Conservation (phyloP, 345 rosid genomes). For the Lepidium didymum region DNA sequence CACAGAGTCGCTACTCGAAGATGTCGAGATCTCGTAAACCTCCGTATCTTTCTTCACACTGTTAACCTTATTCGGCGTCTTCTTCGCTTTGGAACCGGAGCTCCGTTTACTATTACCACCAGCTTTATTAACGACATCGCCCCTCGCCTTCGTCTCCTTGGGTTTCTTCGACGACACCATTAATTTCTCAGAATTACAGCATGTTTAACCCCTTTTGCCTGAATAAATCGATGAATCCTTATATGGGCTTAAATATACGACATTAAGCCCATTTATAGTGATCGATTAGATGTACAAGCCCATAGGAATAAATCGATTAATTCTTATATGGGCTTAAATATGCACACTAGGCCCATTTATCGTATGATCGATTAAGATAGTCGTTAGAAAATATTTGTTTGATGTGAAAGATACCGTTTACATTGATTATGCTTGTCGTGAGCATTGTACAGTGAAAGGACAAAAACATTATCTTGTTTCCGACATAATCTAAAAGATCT, state of each 20-base stretch:
- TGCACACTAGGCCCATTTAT: too few relatives aligned
- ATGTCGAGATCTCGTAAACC: slow-evolving; percentile 23
- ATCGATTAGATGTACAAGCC: not conserved
- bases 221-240: not conserved
- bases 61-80: not conserved
- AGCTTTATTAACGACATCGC: slow-evolving; percentile 7
- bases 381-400: too few relatives aligned
- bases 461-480: slow-evolving; percentile 6
- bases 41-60: slow-evolving; percentile 3
- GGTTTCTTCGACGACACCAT: slow-evolving; percentile 35
- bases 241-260: not conserved
- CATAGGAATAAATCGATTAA: not conserved
- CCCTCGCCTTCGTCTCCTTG: slow-evolving; percentile 18
- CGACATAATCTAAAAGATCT: not conserved
- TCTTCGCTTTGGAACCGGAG: slow-evolving; percentile 7
- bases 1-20: slow-evolving; percentile 17
- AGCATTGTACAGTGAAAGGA: too few relatives aligned
- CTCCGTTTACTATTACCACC: not conserved
- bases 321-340: too few relatives aligned
- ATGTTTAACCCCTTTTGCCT: not conserved
- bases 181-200: not conserved
- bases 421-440: too few relatives aligned
- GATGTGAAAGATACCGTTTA: too few relatives aligned
- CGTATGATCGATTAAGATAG: too few relatives aligned
- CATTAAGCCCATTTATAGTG: not conserved